Evolutionary conservation across 345 rosid genomes (phyloP).

Genomic region (Pistacia integerrima): DNA sequence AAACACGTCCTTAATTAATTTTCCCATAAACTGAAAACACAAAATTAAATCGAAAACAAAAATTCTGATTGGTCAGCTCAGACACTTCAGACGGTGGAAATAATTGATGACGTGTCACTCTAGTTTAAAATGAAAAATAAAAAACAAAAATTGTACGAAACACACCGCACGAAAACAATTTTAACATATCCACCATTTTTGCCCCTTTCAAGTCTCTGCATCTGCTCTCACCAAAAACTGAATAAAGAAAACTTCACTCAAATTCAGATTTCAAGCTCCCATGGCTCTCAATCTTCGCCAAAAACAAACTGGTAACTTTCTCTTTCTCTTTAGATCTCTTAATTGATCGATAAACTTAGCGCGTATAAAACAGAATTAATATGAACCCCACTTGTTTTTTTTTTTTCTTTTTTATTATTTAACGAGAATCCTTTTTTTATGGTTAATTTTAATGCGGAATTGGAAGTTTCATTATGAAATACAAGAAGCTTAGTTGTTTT

Average conservation of each 20-base stretch:
- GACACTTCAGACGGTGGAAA: neutral
- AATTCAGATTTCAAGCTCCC: slow-evolving; percentile 16
- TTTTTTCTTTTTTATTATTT: no score
- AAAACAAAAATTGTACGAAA: neutral
- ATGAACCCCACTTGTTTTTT: neutral
- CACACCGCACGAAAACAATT: neutral
- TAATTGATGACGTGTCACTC: neutral
- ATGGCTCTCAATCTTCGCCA: slow-evolving; percentile 99
- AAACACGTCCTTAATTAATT: no score
- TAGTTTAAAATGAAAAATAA: neutral
- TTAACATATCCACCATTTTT: neutral
- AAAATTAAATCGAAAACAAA: no score
- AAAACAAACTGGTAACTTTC: slow-evolving; percentile 80
- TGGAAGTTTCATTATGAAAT: neutral
- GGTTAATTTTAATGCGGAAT: neutral
- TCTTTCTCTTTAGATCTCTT: slow-evolving; percentile 1
- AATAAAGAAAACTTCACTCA: no score
- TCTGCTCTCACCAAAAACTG: neutral
- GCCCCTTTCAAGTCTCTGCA: neutral
- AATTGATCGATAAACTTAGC: neutral
- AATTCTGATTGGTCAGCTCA: neutral
- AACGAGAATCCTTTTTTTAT: slow-evolving; percentile 3
- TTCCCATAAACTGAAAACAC: no score
- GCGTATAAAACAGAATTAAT: neutral
- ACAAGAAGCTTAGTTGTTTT: neutral